These are phyloP conservation scores for Fragaria vesca DNA, from an alignment of 306 rosid genomes.

Conservation along the genomic window DNA sequence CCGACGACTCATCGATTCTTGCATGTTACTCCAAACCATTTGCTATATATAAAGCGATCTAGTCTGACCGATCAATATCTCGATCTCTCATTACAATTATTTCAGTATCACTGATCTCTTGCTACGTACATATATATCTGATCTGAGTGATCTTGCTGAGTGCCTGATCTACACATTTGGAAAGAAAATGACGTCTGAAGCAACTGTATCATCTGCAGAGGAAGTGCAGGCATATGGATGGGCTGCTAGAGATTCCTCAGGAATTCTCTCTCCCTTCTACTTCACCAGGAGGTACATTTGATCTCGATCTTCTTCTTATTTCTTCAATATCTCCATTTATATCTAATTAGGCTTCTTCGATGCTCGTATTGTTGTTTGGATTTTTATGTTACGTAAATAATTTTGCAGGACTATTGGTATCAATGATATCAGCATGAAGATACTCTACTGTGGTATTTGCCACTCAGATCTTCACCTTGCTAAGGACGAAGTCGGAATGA, in stretches of 20 bases:
- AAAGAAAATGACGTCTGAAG: background rate
- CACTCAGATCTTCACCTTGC: constrained; percentile 17
- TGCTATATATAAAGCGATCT: too few species aligned
- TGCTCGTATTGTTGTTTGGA: background rate
- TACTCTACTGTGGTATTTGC: constrained; percentile 25
- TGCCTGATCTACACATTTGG: too few species aligned
- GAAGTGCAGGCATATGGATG: constrained; percentile 5
- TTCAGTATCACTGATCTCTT: too few species aligned
- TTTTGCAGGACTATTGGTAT: constrained; percentile 1
- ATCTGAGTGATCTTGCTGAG: too few species aligned
- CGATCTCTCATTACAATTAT: background rate
- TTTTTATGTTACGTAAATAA: background rate
- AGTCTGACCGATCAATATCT: background rate
- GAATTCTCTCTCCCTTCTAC: constrained; percentile 21
- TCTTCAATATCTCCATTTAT: background rate
- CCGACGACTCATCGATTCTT: background rate
- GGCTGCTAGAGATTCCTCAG: constrained; percentile 17
- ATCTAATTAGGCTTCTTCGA: background rate
- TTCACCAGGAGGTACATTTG: constrained; percentile 15
- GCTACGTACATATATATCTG: too few species aligned
- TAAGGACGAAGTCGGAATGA: constrained; percentile 9
- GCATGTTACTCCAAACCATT: too few species aligned
- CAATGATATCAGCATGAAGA: constrained; percentile 20
- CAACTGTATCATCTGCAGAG: background rate
- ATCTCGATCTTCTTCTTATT: background rate